Base-by-base conservation (phyloP, 331 rosid species). In the Acacia pycnantha region DNA sequence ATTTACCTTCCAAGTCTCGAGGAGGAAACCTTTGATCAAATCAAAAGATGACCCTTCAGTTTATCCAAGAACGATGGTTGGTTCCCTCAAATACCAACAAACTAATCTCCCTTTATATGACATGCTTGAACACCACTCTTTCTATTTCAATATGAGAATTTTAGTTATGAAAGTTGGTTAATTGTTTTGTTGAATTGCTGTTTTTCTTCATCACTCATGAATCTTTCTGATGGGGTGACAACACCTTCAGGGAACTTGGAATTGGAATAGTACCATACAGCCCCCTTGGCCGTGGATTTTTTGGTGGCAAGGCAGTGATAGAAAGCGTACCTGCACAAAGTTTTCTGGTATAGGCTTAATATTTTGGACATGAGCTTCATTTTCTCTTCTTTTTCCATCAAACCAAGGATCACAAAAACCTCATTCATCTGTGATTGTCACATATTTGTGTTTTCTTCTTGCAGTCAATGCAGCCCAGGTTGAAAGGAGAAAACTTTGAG, bases 261-360 rank as follows among this genome's bases (percentile, higher is more conserved):
- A 92, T 94, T 53, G 95, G 89, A 67, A 73, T 94, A 66, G 95
- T 90, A 41, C 87, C 94, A 29, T 94, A 94, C 56, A 85, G 95
- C 40, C 95, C 98, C 29, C 91, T 94, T 56, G 97, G 97, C 4
- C 89, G 91, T 10, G 98, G 98, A 44, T 92, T 90, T 68, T 89
- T 94, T n/a, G 95, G 89, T 19, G 98, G 98, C 77, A 94, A 89
- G 74, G 97, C 87, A 29, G 85, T 90, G 64, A 8, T 67, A 4
- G 97, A 92, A 81, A 87, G 90, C 74, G 6, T 87, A 76, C 89
- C 88, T 29, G 83, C 87, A 64, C 31, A 66, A 19, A 86, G 90
- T 83, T 40, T 73, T 61, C 83, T 84, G 86, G 90, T 87, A 82
- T 72, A 86, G 54, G 35, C 44, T 66, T 76, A 68, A 79, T 53